Evolutionary conservation across 1,284 basidiomycete genomes (phyloP), one percentile per base, ranked within the genome.

Genomic region (Cryptococcus depauperatus): DNA sequence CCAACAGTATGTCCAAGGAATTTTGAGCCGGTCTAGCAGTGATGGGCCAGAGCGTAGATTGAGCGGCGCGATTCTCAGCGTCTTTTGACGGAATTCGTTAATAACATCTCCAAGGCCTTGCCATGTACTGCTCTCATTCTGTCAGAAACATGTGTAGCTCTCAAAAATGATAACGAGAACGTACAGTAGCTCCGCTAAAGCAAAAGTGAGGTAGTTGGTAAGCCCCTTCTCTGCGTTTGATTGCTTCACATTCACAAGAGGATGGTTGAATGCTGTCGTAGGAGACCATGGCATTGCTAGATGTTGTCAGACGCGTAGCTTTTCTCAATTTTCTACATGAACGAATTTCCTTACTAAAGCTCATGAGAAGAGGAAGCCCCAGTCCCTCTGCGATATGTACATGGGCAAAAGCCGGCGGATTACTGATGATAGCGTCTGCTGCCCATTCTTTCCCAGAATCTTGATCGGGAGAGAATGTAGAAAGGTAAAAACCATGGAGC

Each of bases 1-100:
- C 74, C 83, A 81, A 52, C 80, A 81, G 57, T 83, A 84, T 14
- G 81, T 81, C 75, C 77, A 81, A 5, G 82, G 82, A 7, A 83
- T 68, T 51, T 79, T 79, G 35, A 81, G 66, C 22, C 76, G 71
- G 50, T 82, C 79, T 3, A 78, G 57, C 19, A 80, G 63, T 23
- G 77, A 74, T 3, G 79, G 76, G 1, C 79, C 80, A 2, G 75
- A 71, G 3, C 72, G 65, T 11, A 76, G 44, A 1, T 70, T 71
- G 2, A 82, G 69, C 0, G 76, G 67, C 16, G 70, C 69, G 2
- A 83, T 64, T 0, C 76, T 75, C 1, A 84, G 71, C 1, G 74
- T 72, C 6, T 68, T 68, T 11, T 69, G 72, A 25, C 81, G 75
- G 62, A 82, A 81, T 10, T 69, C 67, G 57, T 84, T 81, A 56